These are phyloP conservation scores for Trifolium repens DNA, from an alignment of 306 rosid genomes.

Conservation along the genomic window DNA sequence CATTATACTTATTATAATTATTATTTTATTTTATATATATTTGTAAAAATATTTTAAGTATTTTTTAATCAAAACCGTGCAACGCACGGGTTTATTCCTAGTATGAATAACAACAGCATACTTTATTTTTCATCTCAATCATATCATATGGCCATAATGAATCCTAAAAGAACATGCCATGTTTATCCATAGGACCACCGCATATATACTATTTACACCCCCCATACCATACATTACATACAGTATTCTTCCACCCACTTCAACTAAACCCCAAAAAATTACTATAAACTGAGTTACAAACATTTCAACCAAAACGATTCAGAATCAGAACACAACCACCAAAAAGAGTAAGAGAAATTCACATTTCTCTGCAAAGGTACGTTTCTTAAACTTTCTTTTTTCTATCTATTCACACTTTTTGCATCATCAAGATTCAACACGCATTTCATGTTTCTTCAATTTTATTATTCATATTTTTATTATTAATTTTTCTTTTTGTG, in stretches of 20 bases:
- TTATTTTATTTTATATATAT: too few species aligned
- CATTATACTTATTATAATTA: too few species aligned
- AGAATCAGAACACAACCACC: neutral
- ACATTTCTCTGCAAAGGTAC: slow-evolving; percentile 1
- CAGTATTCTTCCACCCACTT: neutral
- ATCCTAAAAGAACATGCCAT: neutral
- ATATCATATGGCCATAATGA: neutral
- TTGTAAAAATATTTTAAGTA: too few species aligned
- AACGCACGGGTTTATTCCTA: too few species aligned
- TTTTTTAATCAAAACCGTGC: too few species aligned
- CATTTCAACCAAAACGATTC: neutral
- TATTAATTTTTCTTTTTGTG: neutral
- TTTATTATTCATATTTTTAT: neutral
- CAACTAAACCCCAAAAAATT: neutral
- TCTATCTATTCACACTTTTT: slow-evolving; percentile 1
- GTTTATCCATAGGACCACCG: neutral
- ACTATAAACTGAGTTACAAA: neutral
- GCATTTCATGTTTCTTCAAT: neutral
- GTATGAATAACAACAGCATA: too few species aligned
- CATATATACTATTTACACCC: neutral
- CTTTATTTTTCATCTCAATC: neutral
- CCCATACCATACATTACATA: too few species aligned
- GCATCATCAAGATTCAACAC: neutral
- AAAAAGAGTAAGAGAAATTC: neutral
- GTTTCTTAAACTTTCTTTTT: neutral